Evolutionary conservation across 2,329 filamentous ascomycete species (phyloP).

Genomic region (Pleomassaria siparia): DNA sequence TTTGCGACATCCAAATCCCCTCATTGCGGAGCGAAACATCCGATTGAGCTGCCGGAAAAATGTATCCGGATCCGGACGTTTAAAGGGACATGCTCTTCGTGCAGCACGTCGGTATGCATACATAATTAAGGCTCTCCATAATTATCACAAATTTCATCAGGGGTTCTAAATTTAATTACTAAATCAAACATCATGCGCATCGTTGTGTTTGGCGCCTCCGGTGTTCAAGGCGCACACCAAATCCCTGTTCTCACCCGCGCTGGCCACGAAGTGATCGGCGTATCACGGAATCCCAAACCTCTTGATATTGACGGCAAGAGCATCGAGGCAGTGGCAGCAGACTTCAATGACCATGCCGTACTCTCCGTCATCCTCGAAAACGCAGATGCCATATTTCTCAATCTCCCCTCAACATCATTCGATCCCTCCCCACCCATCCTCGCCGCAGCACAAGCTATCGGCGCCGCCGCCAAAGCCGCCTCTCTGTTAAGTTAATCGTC

Average conservation of each 20-base stretch:
- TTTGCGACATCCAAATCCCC: not conserved
- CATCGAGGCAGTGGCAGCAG: conserved; percentile 21
- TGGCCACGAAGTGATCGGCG: conserved; percentile 29
- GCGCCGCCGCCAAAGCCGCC: conserved; percentile 16
- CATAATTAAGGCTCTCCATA: not conserved
- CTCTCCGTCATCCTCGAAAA: conserved; percentile 18
- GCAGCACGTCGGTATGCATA: not conserved
- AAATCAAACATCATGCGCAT: conserved; percentile 21
- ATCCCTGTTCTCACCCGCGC: conserved; percentile 24
- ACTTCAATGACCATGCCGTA: conserved; percentile 21
- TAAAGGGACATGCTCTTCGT: not conserved
- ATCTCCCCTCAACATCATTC: conserved; percentile 34
- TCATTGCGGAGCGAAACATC: not conserved
- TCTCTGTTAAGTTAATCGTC: conserved; percentile 21
- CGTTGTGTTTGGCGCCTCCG: conserved; percentile 33
- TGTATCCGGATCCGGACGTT: not conserved
- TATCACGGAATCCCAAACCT: conserved; percentile 25
- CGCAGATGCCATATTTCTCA: conserved; percentile 27
- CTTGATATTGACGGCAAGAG: conserved; percentile 14
- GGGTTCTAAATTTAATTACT: not conserved
- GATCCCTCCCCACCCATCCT: conserved; percentile 27
- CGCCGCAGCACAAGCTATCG: conserved; percentile 23
- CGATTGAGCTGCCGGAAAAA: not conserved
- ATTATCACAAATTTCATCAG: not conserved
- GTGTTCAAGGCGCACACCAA: conserved; percentile 34